Base-by-base conservation (phyloP, 163 green algal species). In the Scenedesmus sp. region DNA sequence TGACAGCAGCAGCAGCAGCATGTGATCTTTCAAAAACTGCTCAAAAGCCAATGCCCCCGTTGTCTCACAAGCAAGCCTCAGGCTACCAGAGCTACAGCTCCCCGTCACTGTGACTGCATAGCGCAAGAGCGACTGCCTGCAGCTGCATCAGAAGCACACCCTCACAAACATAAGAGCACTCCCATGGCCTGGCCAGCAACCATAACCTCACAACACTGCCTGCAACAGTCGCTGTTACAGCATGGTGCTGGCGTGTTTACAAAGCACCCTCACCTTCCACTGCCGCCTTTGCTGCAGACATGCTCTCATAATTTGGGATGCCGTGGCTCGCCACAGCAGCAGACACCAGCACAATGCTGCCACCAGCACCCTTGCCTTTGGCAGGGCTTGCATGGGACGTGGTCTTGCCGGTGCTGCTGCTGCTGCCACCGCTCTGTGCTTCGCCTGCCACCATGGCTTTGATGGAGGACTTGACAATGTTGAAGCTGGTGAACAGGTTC, bases 401-500 rank as follows among this genome's bases (percentile, higher is more conserved):
- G 77, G 9, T 15, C 9, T 20, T 15, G 34, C 16, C 73, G 73
- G 0, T 82, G 81, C 81, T n/a, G 54, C 9, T 59, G 60, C 73
- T 86, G 87, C 26, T 60, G 57, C 56, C n/a, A 73, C 73, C 23
- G 70, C 67, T 85, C 3, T 91, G 88, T 16, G 23, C 81, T 26
- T 88, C 89, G 55, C 70, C 82, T 56, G 81, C 46, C 52, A 88
- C 15, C 92, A 94, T 94, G 20, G 88, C 81, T 82, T 94, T 94
- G 12, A 91, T 81, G 0, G 92, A 83, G 6, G 92, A 84, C 59
- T 93, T 91, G 0, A 94, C 66, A 18, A 95, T 74, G 81, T 95
- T 95, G 93, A 95, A 95, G 85, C 77, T 86, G 26, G 92, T 92
- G 88, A 92, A 74, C 60, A 94, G 77, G 84, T 95, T 94, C 60